Evolutionary conservation across 164 flowering plant genomes (phyloP), one percentile per base, ranked within the genome.

Genomic region (Litsea cubeba): DNA sequence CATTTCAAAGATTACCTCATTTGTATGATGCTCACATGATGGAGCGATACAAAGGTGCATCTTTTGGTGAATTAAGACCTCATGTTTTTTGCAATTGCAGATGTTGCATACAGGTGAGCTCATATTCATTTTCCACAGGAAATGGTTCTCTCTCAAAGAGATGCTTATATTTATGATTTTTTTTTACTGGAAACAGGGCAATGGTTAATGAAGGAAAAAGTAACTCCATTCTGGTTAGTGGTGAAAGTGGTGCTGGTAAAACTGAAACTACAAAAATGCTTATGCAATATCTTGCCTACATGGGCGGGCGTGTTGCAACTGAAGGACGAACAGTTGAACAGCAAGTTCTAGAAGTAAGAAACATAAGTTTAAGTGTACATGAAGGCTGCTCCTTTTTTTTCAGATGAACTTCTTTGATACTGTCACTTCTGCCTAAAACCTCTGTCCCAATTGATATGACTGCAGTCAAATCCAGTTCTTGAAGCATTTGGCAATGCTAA

Each of bases 401-500:
- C 20, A 26, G 2, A 54, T 68, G 15, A 1, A 23, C 15, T 26
- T 58, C 58, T n/a, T 65, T 54, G 40, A 57, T 12, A 22, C 12
- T 23, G 32, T 23, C 11, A 40, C 40, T 51, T 65, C 57, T 63
- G 18, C 30, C 72, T 78, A 62, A 69, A 24, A 30, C 1, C 30
- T 40, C 60, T 72, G 20, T 69, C 22, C 75, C 72, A 50, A 78
- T 58, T 78, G 71, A 46, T 75, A 17, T 75, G 8, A 54, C 46
- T 86, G 87, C 87, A 92, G 97, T 92, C 97, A 75, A 90, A 92
- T 85, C 93, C 95, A 75, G 95, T 92, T 78, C 93, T 92, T 75
- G 97, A 92, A 86, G 97, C 97, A 70, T 92, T 92, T 84, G 97
- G 97, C 77, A 92, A 92, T 75, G 97, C 97, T 66, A 92, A 90